These are phyloP conservation scores for Candida boidinii DNA, from an alignment of 805 yeast species.

Conservation along the genomic window DNA sequence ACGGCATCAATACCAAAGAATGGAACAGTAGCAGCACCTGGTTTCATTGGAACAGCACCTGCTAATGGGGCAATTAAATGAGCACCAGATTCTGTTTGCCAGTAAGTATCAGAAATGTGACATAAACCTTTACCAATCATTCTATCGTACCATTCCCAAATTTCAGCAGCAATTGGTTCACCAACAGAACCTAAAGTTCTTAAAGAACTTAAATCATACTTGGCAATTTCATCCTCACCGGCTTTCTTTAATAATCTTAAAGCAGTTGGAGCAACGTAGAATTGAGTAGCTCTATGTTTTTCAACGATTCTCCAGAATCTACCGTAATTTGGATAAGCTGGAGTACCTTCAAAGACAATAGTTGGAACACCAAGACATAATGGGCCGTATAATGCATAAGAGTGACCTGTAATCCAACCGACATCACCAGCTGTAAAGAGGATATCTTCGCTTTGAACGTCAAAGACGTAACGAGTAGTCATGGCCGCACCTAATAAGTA, in stretches of 20 bases:
- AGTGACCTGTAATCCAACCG: constrained; percentile 99
- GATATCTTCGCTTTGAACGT: constrained; percentile 80
- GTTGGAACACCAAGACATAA: constrained; percentile 82
- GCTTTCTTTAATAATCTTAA: constrained; percentile 77
- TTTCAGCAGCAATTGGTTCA: constrained; percentile 96
- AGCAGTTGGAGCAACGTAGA: constrained; percentile 98
- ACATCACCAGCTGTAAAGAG: constrained; percentile 97
- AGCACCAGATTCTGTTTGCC: constrained; percentile 98
- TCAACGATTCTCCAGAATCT: constrained; percentile 97
- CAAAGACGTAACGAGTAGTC: constrained; percentile 89
- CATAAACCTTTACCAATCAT: constrained; percentile 84
- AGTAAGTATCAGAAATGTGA: constrained; percentile 91
- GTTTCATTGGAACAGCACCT: constrained; percentile 90
- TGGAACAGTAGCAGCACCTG: constrained; percentile 95
- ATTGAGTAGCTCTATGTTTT: constrained; percentile 84
- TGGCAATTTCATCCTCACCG: constrained; percentile 75
- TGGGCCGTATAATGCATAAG: constrained; percentile 94
- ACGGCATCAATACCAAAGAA: constrained; percentile 91
- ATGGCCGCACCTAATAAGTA: constrained; percentile 87
- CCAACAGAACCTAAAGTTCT: constrained; percentile 96
- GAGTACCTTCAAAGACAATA: constrained; percentile 93
- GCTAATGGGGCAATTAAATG: constrained; percentile 93
- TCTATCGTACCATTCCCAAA: constrained; percentile 98
- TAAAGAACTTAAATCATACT: constrained; percentile 76
- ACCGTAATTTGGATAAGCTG: constrained; percentile 91